Evolutionary conservation across 371 early-diverging fungal genomes (phyloP).

Genomic region (Apophysomyces ossiformis): DNA sequence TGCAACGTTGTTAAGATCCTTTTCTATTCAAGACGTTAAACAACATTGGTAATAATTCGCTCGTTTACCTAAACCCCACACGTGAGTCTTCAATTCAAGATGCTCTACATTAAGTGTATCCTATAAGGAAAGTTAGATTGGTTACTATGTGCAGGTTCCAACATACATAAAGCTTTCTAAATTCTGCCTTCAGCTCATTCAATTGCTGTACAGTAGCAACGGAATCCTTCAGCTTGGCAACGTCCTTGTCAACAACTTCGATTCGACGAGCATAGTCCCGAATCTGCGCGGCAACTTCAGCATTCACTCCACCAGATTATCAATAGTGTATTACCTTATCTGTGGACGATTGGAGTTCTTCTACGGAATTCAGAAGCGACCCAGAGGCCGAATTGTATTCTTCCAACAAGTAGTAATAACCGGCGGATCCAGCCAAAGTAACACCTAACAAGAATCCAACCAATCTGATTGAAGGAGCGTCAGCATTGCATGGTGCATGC

Average conservation of each 20-base stretch:
- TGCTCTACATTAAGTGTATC: conserved; percentile 76
- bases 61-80: conserved; percentile 68
- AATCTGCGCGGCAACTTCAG: conserved; percentile 45
- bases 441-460: conserved; percentile 84
- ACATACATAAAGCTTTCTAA: conserved; percentile 69
- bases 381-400: conserved; percentile 79
- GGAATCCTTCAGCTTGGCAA: conserved; percentile 59
- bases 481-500: not conserved
- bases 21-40: conserved; percentile 8
- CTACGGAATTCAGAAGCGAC: conserved; percentile 71
- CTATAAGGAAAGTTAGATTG: conserved; percentile 21
- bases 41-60: not conserved
- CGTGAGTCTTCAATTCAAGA: conserved; percentile 75
- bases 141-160: not conserved
- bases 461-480: conserved; percentile 41
- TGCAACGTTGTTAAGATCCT: conserved; percentile 28
- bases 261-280: conserved; percentile 79
- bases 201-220: conserved; percentile 73
- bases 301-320: conserved; percentile 21
- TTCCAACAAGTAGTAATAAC: conserved; percentile 81
- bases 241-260: conserved; percentile 70
- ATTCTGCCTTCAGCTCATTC: conserved; percentile 62
- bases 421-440: conserved; percentile 74
- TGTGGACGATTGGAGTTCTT: conserved; percentile 78
- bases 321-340: conserved; percentile 57